Evolutionary conservation across 805 yeast genomes (phyloP), one percentile per base, ranked within the genome.

Genomic region (Wickerhamiella spandovensis): DNA sequence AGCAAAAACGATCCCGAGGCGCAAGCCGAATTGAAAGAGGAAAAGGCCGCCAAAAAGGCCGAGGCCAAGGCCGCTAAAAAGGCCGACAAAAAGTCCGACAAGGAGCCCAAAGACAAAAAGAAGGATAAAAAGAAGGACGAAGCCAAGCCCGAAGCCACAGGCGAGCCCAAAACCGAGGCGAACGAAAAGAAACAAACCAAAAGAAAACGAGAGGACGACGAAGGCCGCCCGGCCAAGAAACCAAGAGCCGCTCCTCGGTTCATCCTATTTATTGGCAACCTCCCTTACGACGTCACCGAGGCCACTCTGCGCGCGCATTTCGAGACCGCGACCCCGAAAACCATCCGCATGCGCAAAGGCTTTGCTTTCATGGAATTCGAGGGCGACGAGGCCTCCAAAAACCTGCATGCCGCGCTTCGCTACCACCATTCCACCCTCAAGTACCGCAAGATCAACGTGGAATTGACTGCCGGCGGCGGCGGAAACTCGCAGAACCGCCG

Each of bases 391-490:
- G 85, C 89, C 41, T 83, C 83, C 58, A 76, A 79, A 53, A 77
- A 82, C 53, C 81, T 92, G 81, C 95, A 87, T 60, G 73, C 77
- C 44, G 97, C 97, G 0, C 72, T 92, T 58, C 72, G 82, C 55
- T 76, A 84, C 72, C 96, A 92, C 65, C 95, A 86, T 66, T 73
- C 90, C 3, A 59, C 70, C 9, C 63, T 90, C 55, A 74, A 77
- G 51, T 73, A 75, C 43, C 74, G 96, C 57, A 86, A 81, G 64
- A 89, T 92, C 61, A 92, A 92, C 62, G 97, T 92, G 35, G 98
- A 92, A 65, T 73, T 92, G 59, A 92, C 97, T 2, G 98, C 87
- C 47, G 98, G 98, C 51, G 98, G 98, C 42, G 98, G 98, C 46
- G 97, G 97, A 51, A 90, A 90, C 64, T 80, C 94, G 9, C 69